These are phyloP conservation scores for Solanum phureja DNA, from an alignment of 257 asterid genomes.

Conservation along the genomic window DNA sequence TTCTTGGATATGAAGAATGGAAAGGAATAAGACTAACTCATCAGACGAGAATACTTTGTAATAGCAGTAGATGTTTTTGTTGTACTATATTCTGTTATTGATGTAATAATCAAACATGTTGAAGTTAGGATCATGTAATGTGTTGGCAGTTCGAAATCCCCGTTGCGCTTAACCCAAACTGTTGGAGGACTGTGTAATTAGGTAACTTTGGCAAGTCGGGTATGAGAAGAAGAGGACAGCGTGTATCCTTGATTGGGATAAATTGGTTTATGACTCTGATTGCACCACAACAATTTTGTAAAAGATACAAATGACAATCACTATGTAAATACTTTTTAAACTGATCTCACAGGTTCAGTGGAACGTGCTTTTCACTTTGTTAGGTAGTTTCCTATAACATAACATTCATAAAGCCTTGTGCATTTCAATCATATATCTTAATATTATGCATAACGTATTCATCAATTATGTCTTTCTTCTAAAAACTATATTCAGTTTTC, in stretches of 20 bases:
- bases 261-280: not conserved
- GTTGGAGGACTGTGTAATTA: not conserved
- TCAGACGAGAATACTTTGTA: not conserved
- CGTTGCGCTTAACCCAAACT: not conserved
- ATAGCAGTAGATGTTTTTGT: not conserved
- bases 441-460: not conserved
- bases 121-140: not conserved
- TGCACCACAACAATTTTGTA: not conserved
- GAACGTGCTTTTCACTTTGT: not conserved
- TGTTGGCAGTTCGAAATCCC: not conserved
- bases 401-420: not conserved
- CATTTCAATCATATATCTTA: not conserved
- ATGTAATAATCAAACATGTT: not conserved
- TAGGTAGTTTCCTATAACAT: not conserved
- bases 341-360: not conserved
- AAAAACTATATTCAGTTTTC: not conserved
- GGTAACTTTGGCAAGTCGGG: not conserved
- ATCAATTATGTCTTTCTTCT: not conserved
- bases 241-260: not conserved
- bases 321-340: not conserved
- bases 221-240: not conserved
- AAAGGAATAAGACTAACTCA: not conserved
- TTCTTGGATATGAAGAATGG: not conserved
- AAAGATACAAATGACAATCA: not conserved
- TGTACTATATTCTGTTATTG: not conserved